Percentiles rank a stretch among this genome's conserved stretches.
Conservation (phyloP, 768 basidiomycete species). For the Russula lepida region DNA sequence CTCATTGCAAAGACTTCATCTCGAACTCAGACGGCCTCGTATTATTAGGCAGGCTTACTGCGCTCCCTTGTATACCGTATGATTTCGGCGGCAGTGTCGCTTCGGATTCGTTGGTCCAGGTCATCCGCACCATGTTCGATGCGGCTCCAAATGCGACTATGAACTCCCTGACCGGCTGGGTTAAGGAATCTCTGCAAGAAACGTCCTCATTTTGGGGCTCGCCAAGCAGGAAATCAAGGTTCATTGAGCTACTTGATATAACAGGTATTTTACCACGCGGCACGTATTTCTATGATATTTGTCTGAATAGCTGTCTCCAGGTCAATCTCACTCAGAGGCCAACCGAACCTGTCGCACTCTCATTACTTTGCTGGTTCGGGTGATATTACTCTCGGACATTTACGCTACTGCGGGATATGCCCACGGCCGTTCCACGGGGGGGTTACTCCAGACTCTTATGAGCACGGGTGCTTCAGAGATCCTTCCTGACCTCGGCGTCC, state of each 20-base stretch:
- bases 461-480: slow-evolving; percentile 52
- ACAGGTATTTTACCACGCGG: slow-evolving; percentile 13
- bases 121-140: slow-evolving; percentile 84
- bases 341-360: slow-evolving; percentile 66
- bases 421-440: slow-evolving; percentile 68
- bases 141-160: slow-evolving; percentile 73
- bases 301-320: slow-evolving; percentile 25
- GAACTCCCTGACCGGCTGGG: slow-evolving; percentile 56
- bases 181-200: slow-evolving; percentile 58
- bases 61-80: slow-evolving; percentile 80
- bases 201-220: slow-evolving; percentile 66
- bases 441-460: slow-evolving; percentile 69
- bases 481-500: slow-evolving; percentile 60
- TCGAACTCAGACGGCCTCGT: slow-evolving; percentile 62
- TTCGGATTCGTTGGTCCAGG: slow-evolving; percentile 81
- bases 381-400: slow-evolving; percentile 79
- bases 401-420: slow-evolving; percentile 77
- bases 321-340: slow-evolving; percentile 39
- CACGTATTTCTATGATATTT: neutral
- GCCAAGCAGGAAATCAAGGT: slow-evolving; percentile 46
- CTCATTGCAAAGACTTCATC: slow-evolving; percentile 88
- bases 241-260: slow-evolving; percentile 56
- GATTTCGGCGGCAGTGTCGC: slow-evolving; percentile 80
- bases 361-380: slow-evolving; percentile 66
- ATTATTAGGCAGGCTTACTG: slow-evolving; percentile 66